phyloP scores from a whole-genome alignment of 2,329 filamentous ascomycete species.

The Myrmaecium sp. region DNA sequence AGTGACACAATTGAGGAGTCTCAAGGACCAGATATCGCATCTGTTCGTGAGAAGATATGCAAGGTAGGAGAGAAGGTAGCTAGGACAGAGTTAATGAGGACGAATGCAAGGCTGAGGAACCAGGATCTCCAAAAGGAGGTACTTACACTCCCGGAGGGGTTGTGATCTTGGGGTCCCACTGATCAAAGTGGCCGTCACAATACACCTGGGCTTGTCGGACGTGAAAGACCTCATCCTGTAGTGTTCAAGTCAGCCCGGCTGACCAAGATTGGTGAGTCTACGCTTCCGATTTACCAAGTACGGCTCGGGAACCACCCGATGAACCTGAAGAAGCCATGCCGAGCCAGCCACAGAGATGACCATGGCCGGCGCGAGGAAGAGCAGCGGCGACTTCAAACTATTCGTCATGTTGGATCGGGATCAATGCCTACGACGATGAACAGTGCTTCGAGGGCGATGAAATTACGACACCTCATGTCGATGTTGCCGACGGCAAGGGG shows the following conservation, averaged over 20 bases:
- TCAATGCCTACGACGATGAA: no score
- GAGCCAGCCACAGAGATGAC: constrained; percentile 4
- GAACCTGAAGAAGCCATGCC: constrained; percentile 30
- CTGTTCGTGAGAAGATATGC: constrained; percentile 19
- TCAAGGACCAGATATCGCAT: constrained; percentile 21
- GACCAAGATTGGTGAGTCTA: background rate
- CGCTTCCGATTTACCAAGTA: constrained; percentile 34
- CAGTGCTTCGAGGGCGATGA: no score
- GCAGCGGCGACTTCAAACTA: no score
- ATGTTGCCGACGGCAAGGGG: no score
- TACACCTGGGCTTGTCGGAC: constrained; percentile 83
- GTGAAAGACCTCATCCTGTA: constrained; percentile 72
- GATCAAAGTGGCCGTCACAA: constrained; percentile 52
- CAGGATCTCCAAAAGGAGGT: constrained; percentile 23
- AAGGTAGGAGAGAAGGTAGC: constrained; percentile 26
- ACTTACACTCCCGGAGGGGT: constrained; percentile 67
- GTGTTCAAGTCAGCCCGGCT: background rate
- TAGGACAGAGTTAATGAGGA: constrained; percentile 16
- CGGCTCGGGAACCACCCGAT: constrained; percentile 34
- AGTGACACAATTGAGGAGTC: constrained; percentile 18
- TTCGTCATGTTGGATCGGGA: no score
- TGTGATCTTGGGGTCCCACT: constrained; percentile 96
- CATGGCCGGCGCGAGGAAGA: background rate
- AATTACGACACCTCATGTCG: no score
- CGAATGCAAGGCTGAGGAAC: constrained; percentile 34